Conservation (phyloP, 108 stramenopile species). For the Skeletonema marinoi region DNA sequence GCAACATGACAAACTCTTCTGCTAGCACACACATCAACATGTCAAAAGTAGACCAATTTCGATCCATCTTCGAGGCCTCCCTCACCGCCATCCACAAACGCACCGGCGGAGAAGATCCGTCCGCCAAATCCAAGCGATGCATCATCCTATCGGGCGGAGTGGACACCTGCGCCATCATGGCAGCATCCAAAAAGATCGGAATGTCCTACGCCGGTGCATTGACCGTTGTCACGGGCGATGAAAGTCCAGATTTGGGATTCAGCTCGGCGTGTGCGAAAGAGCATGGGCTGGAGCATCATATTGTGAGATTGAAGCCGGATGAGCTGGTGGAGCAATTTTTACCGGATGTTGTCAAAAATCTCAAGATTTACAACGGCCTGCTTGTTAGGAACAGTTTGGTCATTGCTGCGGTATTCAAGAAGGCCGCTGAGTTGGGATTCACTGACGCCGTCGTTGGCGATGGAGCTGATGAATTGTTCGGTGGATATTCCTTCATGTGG, state of each 20-base stretch:
- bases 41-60: slow-evolving; percentile 19
- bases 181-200: slow-evolving; percentile 33
- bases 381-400: slow-evolving; percentile 55
- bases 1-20: background rate
- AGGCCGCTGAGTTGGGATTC: slow-evolving; percentile 40
- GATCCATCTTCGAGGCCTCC: slow-evolving; percentile 30
- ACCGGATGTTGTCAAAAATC: slow-evolving; percentile 28
- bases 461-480: slow-evolving; percentile 68
- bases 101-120: background rate
- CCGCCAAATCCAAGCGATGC: slow-evolving; percentile 23
- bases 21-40: background rate
- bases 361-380: slow-evolving; percentile 59
- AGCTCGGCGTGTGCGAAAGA: slow-evolving; percentile 39
- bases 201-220: slow-evolving; percentile 45
- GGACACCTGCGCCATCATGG: slow-evolving; percentile 62
- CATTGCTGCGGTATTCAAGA: slow-evolving; percentile 50
- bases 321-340: slow-evolving; percentile 47
- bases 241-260: slow-evolving; percentile 47
- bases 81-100: slow-evolving; percentile 21
- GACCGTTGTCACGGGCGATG: slow-evolving; percentile 49
- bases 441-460: slow-evolving; percentile 55
- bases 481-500: slow-evolving; percentile 69
- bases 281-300: slow-evolving; percentile 39
- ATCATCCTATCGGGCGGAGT: slow-evolving; percentile 57
- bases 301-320: slow-evolving; percentile 33